Percentiles rank a stretch among this genome's conserved stretches.
Conservation (phyloP, 129 eudicot species). For the Pittosporum tobira region DNA sequence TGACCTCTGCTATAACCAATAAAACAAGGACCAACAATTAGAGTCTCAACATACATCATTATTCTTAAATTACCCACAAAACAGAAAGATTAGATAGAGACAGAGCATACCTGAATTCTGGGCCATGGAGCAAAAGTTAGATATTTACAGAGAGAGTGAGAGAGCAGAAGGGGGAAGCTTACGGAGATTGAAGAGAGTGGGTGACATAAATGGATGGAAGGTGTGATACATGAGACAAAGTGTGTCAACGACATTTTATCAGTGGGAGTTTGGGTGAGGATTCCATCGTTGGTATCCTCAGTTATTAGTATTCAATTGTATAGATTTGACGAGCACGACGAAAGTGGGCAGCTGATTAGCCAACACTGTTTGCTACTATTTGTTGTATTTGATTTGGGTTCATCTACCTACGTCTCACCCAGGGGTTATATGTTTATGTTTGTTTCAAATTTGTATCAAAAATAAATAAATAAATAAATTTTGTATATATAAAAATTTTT, state of each 20-base stretch:
- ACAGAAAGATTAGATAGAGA: background rate
- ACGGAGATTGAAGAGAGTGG: background rate
- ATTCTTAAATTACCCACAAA: background rate
- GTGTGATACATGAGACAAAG: background rate
- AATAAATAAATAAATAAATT: no score
- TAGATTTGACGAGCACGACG: slow-evolving; percentile 1
- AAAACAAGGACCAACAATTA: background rate
- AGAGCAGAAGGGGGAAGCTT: background rate
- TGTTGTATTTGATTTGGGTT: background rate
- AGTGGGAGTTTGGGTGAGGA: background rate
- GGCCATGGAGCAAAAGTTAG: slow-evolving; percentile 10
- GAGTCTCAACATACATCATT: background rate
- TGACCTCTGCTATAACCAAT: slow-evolving; percentile 24
- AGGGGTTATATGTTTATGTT: no score
- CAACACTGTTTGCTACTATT: background rate
- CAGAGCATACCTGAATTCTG: slow-evolving; percentile 4
- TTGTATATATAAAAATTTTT: no score
- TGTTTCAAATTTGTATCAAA: no score
- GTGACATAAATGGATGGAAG: background rate
- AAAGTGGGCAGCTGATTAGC: slow-evolving; percentile 1
- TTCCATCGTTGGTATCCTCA: background rate
- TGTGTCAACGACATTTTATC: background rate
- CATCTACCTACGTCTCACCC: no score
- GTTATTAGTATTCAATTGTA: background rate
- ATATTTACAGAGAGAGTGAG: background rate